Evolutionary conservation across 1,139 yeast species (phyloP).

Genomic region (Protomyces gravidus): DNA sequence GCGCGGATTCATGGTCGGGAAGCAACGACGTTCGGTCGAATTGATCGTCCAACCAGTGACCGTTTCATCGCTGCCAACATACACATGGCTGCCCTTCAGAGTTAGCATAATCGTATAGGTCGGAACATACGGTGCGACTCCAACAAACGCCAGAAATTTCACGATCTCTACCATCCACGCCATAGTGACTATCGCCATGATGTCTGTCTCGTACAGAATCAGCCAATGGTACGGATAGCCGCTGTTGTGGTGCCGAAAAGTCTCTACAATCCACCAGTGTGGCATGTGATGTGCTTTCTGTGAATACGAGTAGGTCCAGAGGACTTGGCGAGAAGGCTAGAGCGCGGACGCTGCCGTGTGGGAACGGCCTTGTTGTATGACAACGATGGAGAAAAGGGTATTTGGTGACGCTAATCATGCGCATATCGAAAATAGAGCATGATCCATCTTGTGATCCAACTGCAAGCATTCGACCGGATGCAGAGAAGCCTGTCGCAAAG

Average conservation of each 20-base stretch:
- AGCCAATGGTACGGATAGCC: conserved; percentile 7
- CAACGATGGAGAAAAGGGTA: not conserved
- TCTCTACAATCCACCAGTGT: conserved; percentile 21
- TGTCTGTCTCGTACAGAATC: not conserved
- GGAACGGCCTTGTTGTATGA: conserved; percentile 3
- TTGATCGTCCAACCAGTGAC: conserved; percentile 17
- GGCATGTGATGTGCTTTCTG: conserved; percentile 19
- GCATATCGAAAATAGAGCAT: conserved; percentile 9
- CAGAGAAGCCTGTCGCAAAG: conserved; percentile 19
- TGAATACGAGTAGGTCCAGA: conserved; percentile 19
- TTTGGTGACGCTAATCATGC: not conserved
- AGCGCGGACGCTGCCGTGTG: conserved; percentile 16
- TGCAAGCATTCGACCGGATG: conserved; percentile 10
- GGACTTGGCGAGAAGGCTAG: conserved; percentile 16
- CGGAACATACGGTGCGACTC: conserved; percentile 2
- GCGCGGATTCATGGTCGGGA: conserved; percentile 6
- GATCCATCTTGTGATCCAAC: conserved; percentile 28
- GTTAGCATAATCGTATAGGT: not conserved
- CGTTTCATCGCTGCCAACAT: conserved; percentile 20
- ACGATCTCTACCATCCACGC: conserved; percentile 20
- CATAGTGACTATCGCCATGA: conserved; percentile 21
- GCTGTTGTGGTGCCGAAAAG: conserved; percentile 5
- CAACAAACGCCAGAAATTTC: conserved; percentile 25
- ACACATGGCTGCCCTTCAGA: conserved; percentile 2
- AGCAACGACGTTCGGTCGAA: conserved; percentile 4